Percentiles rank a stretch among this genome's conserved stretches.
Conservation (phyloP, 202 grass and related monocot genomes). For the Panicum hallii region DNA sequence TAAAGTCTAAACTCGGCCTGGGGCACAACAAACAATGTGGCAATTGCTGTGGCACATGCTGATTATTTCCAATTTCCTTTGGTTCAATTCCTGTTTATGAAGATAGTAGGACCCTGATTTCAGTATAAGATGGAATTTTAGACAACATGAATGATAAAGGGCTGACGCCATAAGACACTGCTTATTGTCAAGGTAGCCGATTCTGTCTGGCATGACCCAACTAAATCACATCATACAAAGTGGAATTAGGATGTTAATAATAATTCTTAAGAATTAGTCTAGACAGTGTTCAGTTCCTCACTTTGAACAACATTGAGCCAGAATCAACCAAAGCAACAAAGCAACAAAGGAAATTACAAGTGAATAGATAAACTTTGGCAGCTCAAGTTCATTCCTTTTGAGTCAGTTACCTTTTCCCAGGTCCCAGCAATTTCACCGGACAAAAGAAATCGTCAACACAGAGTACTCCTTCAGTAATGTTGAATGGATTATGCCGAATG, state of each 20-base stretch:
- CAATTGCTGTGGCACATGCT: not conserved
- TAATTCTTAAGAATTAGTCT: not conserved
- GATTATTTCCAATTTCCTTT: not conserved
- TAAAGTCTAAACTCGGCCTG: slow-evolving; percentile 1
- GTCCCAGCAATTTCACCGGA: not conserved
- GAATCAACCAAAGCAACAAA: not conserved
- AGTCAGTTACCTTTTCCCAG: not conserved
- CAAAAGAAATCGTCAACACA: not conserved
- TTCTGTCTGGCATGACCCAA: not conserved
- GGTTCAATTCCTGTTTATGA: not conserved
- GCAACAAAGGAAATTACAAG: slow-evolving; percentile 12
- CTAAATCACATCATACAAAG: not conserved
- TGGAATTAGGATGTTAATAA: not conserved
- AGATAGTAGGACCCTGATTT: not conserved
- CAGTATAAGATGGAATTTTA: not conserved
- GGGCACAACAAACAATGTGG: not conserved
- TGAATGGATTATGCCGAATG: not conserved
- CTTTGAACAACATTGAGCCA: not conserved
- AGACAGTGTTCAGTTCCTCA: not conserved
- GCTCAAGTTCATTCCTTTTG: not conserved
- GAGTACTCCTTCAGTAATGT: not conserved
- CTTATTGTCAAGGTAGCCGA: too few relatives aligned
- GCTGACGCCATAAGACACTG: not conserved
- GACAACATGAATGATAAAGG: not conserved
- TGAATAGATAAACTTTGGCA: not conserved